These are phyloP conservation scores for Pleurostoma richardsiae DNA, from an alignment of 2,329 filamentous ascomycete species.

Conservation along the genomic window DNA sequence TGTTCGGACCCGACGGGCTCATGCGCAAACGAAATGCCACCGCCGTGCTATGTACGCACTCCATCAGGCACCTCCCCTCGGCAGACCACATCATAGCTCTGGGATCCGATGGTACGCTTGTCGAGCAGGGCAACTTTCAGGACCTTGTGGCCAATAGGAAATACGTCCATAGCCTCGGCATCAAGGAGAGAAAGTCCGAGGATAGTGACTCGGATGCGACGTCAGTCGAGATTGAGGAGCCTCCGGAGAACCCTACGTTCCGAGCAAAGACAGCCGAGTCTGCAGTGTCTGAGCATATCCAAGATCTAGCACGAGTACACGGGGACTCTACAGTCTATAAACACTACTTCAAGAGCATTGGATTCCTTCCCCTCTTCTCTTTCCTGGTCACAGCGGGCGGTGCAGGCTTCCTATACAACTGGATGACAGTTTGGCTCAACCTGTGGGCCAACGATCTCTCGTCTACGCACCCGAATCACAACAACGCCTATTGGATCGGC, in stretches of 20 bases:
- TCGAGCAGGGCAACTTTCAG: slow-evolving; percentile 36
- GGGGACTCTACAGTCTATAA: slow-evolving; percentile 21
- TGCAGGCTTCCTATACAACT: slow-evolving; percentile 19
- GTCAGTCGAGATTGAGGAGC: slow-evolving; percentile 1
- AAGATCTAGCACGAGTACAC: neutral
- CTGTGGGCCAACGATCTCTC: neutral
- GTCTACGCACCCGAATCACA: neutral
- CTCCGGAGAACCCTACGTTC: neutral
- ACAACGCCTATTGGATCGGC: neutral
- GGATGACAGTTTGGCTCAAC: slow-evolving; percentile 26
- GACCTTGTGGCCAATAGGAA: slow-evolving; percentile 28
- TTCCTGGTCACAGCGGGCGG: slow-evolving; percentile 14
- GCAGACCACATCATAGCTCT: slow-evolving; percentile 44
- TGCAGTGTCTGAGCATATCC: neutral
- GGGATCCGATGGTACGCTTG: slow-evolving; percentile 27
- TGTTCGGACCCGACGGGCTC: slow-evolving; percentile 30
- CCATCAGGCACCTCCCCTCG: slow-evolving; percentile 28
- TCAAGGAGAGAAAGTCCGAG: slow-evolving; percentile 17
- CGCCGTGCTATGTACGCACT: slow-evolving; percentile 31
- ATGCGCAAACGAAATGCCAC: slow-evolving; percentile 14
- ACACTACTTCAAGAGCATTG: slow-evolving; percentile 25
- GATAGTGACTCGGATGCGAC: slow-evolving; percentile 9
- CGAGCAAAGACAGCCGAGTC: slow-evolving; percentile 2
- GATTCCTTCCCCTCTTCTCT: slow-evolving; percentile 7
- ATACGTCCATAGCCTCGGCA: slow-evolving; percentile 30